Conservation (phyloP, 2,329 filamentous ascomycete species). For the Neocatenulostroma microsporum region DNA sequence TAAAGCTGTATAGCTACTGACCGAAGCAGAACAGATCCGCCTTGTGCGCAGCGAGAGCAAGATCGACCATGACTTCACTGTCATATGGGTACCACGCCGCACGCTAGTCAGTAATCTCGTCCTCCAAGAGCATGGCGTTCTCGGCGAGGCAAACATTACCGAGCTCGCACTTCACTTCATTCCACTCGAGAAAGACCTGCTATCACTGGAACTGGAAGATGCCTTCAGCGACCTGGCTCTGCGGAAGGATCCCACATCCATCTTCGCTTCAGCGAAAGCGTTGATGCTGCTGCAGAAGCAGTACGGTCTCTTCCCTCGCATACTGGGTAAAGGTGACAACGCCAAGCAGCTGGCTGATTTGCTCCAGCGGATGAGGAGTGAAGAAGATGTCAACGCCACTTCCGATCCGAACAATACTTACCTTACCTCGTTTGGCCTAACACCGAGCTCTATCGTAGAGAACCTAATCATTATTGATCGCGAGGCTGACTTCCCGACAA, state of each 20-base stretch:
- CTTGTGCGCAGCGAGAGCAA: conserved; percentile 79
- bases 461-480: conserved; percentile 92
- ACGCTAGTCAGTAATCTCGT: conserved; percentile 87
- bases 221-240: conserved; percentile 83
- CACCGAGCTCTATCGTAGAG: conserved; percentile 80
- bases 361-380: conserved; percentile 82
- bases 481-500: conserved; percentile 87
- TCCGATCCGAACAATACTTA: conserved; percentile 37
- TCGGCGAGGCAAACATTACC: conserved; percentile 82
- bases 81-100: conserved; percentile 91
- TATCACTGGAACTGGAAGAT: conserved; percentile 84
- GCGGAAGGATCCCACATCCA: conserved; percentile 81
- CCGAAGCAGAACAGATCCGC: conserved; percentile 71
- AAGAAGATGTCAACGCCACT: conserved; percentile 56
- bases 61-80: conserved; percentile 88
- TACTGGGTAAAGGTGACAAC: conserved; percentile 92
- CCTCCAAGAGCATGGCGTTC: conserved; percentile 83
- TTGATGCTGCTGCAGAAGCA: conserved; percentile 90
- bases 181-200: conserved; percentile 79
- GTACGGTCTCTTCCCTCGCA: conserved; percentile 87
- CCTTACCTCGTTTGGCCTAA: conserved; percentile 55
- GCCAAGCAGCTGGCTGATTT: conserved; percentile 82
- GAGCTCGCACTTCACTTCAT: conserved; percentile 88
- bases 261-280: conserved; percentile 80
- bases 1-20: conserved; percentile 4